A percentile compares a stretch with the other conserved stretches of the same genome.
These are phyloP conservation scores for Curvularia sp. DNA, from an alignment of 2,329 filamentous ascomycete species.

Conservation along the genomic window DNA sequence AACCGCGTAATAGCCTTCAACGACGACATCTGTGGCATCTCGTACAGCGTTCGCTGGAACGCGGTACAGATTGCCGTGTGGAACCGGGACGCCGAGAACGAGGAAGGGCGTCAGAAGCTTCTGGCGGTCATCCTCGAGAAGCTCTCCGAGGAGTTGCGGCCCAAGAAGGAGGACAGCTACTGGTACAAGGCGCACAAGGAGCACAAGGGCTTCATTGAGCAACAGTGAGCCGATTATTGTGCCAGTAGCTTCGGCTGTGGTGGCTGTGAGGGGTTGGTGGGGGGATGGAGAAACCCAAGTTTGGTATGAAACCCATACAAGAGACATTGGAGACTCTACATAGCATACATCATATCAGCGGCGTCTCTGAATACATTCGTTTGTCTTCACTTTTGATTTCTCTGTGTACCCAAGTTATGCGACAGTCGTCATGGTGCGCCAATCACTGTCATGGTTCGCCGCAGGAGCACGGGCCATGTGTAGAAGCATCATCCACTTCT, in stretches of 20 bases:
- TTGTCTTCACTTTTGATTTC: neutral
- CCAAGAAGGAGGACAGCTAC: conserved; percentile 68
- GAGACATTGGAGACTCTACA: neutral
- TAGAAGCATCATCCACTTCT: conserved; percentile 21
- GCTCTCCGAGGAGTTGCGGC: conserved; percentile 74
- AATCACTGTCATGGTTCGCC: conserved; percentile 25
- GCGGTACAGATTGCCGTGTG: conserved; percentile 87
- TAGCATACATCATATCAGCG: conserved; percentile 6
- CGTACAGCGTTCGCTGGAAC: conserved; percentile 87
- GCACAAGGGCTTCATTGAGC: conserved; percentile 73
- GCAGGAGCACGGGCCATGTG: conserved; percentile 22
- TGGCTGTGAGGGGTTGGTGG: neutral
- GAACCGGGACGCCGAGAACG: conserved; percentile 86
- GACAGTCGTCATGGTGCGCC: conserved; percentile 12
- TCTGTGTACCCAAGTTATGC: neutral
- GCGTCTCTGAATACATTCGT: conserved; percentile 13
- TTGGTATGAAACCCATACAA: neutral
- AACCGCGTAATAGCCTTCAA: conserved; percentile 57
- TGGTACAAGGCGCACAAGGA: conserved; percentile 90
- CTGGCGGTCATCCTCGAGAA: conserved; percentile 75
- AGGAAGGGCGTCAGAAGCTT: conserved; percentile 77
- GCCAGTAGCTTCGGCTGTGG: neutral
- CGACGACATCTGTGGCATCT: conserved; percentile 86
- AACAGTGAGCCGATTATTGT: conserved; percentile 17
- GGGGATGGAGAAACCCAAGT: neutral